A percentile compares a stretch with the other conserved stretches of the same genome.
These are phyloP conservation scores for Cryomyces minteri DNA, from an alignment of 495 filamentous ascomycete species.

Conservation along the genomic window DNA sequence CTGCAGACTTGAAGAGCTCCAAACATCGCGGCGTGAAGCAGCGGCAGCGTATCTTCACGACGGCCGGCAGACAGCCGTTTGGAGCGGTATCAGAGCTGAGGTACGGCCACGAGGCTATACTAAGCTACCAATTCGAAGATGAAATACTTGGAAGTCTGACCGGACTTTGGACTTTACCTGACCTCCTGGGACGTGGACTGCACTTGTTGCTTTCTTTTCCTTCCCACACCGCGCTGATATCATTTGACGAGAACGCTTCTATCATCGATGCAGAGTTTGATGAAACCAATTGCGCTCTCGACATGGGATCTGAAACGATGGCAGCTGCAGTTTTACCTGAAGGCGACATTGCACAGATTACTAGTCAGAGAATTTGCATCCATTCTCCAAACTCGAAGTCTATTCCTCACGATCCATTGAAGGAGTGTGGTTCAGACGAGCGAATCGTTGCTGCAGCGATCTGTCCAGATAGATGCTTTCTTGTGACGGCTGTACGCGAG, in stretches of 20 bases:
- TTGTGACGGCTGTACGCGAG: conserved; percentile 3
- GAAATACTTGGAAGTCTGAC: conserved; percentile 3
- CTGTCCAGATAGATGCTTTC: neutral
- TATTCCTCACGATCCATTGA: neutral
- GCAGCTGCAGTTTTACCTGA: conserved; percentile 3
- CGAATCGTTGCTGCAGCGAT: conserved; percentile 6
- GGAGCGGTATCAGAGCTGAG: conserved; percentile 17
- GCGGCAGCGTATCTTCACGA: conserved; percentile 12
- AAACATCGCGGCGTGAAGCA: conserved; percentile 1
- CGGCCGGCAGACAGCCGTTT: conserved; percentile 15
- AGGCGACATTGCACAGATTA: conserved; percentile 12
- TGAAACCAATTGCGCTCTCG: conserved; percentile 4
- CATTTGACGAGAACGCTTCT: too few species aligned
- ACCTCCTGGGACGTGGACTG: neutral
- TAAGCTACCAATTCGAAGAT: conserved; percentile 1
- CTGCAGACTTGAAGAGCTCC: conserved; percentile 11
- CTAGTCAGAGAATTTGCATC: conserved; percentile 3
- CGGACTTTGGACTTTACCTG: conserved; percentile 11
- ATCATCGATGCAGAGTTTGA: neutral
- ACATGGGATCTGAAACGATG: conserved; percentile 9
- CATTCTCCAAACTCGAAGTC: neutral
- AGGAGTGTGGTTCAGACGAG: neutral
- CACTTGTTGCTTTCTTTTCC: conserved; percentile 7
- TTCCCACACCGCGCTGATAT: conserved; percentile 1
- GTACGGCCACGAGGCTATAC: conserved; percentile 11